Evolutionary conservation across 2,329 filamentous ascomycete genomes (phyloP).

Genomic region (Penicillium janthinellum): DNA sequence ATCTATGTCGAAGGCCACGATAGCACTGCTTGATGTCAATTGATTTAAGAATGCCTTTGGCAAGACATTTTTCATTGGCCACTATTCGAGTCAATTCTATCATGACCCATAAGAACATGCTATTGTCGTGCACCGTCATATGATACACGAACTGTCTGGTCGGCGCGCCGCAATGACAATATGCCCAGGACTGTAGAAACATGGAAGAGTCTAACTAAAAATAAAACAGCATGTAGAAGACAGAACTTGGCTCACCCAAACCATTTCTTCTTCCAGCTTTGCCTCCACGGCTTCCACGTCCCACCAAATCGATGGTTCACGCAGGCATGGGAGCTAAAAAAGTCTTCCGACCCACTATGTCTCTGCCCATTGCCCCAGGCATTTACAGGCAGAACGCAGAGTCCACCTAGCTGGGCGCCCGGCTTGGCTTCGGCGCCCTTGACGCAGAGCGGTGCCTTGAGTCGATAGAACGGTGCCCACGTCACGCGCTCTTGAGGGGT

Average conservation of each 20-base stretch:
- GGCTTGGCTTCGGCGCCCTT: slow-evolving; percentile 22
- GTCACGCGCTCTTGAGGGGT: slow-evolving; percentile 30
- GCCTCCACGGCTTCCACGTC: slow-evolving; percentile 41
- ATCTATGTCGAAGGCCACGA: neutral
- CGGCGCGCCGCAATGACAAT: neutral
- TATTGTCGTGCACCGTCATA: neutral
- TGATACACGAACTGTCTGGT: too few species aligned
- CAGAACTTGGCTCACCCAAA: slow-evolving; percentile 25
- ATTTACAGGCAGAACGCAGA: slow-evolving; percentile 89
- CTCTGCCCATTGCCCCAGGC: slow-evolving; percentile 41
- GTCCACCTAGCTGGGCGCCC: slow-evolving; percentile 69
- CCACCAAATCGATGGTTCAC: slow-evolving; percentile 39
- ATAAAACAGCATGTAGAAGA: neutral
- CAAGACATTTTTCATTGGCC: too few species aligned
- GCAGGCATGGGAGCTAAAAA: slow-evolving; percentile 32
- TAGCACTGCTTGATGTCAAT: neutral
- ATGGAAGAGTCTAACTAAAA: neutral
- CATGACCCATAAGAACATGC: neutral
- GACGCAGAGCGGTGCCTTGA: slow-evolving; percentile 30
- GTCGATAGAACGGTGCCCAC: slow-evolving; percentile 38
- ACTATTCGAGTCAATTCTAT: too few species aligned
- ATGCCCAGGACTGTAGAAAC: neutral
- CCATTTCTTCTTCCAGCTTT: slow-evolving; percentile 33
- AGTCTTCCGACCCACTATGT: slow-evolving; percentile 34
- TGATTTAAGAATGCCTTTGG: neutral